These are phyloP conservation scores for Leccinum subgranulosum DNA, from an alignment of 768 basidiomycete species.

Conservation along the genomic window DNA sequence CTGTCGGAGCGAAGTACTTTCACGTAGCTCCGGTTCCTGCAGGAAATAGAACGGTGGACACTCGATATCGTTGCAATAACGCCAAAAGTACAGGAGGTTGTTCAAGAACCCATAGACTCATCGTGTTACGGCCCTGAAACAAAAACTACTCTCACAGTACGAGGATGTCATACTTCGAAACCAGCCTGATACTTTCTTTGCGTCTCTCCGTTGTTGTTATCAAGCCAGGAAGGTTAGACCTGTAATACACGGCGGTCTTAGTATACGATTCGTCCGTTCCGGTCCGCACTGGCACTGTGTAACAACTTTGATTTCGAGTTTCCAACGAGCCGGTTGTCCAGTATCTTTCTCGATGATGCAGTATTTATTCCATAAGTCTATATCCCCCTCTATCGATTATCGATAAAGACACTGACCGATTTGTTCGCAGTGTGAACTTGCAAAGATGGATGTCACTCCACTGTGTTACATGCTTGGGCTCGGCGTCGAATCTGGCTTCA, in stretches of 20 bases:
- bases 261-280: not conserved
- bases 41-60: conserved; percentile 68
- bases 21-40: conserved; percentile 59
- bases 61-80: not conserved
- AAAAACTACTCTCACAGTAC: conserved; percentile 62
- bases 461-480: conserved; percentile 27
- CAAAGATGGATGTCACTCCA: conserved; percentile 58
- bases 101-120: conserved; percentile 34
- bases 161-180: conserved; percentile 64
- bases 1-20: conserved; percentile 79
- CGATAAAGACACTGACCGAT: conserved; percentile 36
- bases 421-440: conserved; percentile 46
- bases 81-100: conserved; percentile 41
- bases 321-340: conserved; percentile 64
- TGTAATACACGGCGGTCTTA: conserved; percentile 42
- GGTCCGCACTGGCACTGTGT: conserved; percentile 57
- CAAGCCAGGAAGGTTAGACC: conserved; percentile 78
- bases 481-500: conserved; percentile 6
- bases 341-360: conserved; percentile 49
- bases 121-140: not conserved
- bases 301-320: conserved; percentile 68
- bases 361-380: conserved; percentile 45
- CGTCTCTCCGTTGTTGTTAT: conserved; percentile 63
- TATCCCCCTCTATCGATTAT: conserved; percentile 69
- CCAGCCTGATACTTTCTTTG: conserved; percentile 60